A percentile compares a stretch with the other conserved stretches of the same genome.
Evolutionary conservation across 73 alveolate genomes (phyloP).

Genomic region (Paramecium tetraurelia): DNA sequence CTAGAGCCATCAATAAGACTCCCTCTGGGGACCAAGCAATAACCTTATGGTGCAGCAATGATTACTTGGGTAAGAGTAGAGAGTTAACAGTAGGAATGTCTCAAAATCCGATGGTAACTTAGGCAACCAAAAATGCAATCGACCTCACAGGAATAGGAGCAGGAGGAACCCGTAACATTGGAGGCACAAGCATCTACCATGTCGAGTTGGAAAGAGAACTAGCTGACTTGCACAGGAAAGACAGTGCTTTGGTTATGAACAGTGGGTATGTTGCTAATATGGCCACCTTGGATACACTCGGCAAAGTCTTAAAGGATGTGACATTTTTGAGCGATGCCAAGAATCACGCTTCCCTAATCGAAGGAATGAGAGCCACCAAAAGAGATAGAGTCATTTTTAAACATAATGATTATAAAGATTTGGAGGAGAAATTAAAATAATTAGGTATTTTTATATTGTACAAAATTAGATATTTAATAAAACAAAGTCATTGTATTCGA

Average conservation of each 20-base stretch:
- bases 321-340: constrained; percentile 75
- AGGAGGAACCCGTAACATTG: constrained; percentile 86
- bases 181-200: constrained; percentile 78
- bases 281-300: constrained; percentile 73
- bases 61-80: constrained; percentile 66
- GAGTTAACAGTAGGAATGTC: constrained; percentile 68
- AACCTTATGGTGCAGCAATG: constrained; percentile 84
- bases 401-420: constrained; percentile 76
- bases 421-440: constrained; percentile 64
- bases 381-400: constrained; percentile 66
- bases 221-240: constrained; percentile 77
- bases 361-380: constrained; percentile 73
- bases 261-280: constrained; percentile 84
- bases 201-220: constrained; percentile 72
- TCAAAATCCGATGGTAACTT: constrained; percentile 68
- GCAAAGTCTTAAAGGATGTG: constrained; percentile 65
- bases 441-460: constrained; percentile 16
- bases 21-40: constrained; percentile 51
- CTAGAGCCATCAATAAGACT: constrained; percentile 68
- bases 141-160: constrained; percentile 77
- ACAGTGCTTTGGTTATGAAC: constrained; percentile 68
- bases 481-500: constrained; percentile 77
- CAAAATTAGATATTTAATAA: constrained; percentile 49
- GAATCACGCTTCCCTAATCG: constrained; percentile 82
- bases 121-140: constrained; percentile 70